These are phyloP conservation scores for Leucosporidium yakuticum DNA, from an alignment of 768 basidiomycete genomes.

Conservation along the genomic window DNA sequence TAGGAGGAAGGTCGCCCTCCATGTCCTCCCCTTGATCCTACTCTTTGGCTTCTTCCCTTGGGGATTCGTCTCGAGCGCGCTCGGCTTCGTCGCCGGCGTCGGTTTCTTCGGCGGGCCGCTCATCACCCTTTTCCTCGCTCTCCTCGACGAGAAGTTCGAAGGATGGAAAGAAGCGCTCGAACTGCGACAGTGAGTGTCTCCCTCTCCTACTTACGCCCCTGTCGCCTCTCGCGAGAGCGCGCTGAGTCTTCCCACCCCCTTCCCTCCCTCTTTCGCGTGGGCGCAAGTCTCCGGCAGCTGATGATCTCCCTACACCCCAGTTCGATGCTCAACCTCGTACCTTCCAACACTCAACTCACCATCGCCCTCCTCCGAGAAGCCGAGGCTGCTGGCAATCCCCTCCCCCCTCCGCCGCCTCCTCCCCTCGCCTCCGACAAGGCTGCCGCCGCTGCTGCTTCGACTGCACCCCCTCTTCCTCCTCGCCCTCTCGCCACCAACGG, in stretches of 20 bases:
- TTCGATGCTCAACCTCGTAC: not conserved
- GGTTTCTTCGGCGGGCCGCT: constrained; percentile 2
- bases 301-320: not conserved
- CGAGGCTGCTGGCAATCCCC: not conserved
- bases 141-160: not conserved
- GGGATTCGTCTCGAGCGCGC: not conserved
- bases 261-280: not conserved
- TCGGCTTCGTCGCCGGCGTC: not conserved
- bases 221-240: no score
- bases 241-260: no score
- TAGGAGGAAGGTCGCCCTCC: not conserved
- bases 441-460: no score
- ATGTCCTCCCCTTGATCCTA: not conserved
- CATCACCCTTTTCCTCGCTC: not conserved
- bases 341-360: constrained; percentile 2
- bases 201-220: no score
- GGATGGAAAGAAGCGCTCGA: constrained; percentile 3
- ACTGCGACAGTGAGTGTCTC: not conserved
- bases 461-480: not conserved
- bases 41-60: not conserved
- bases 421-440: not conserved
- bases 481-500: not conserved
- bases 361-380: constrained; percentile 1
- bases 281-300: not conserved
- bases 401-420: not conserved